These are phyloP conservation scores for Trichoderma simmonsii DNA, from an alignment of 2,329 filamentous ascomycete genomes.

Conservation along the genomic window DNA sequence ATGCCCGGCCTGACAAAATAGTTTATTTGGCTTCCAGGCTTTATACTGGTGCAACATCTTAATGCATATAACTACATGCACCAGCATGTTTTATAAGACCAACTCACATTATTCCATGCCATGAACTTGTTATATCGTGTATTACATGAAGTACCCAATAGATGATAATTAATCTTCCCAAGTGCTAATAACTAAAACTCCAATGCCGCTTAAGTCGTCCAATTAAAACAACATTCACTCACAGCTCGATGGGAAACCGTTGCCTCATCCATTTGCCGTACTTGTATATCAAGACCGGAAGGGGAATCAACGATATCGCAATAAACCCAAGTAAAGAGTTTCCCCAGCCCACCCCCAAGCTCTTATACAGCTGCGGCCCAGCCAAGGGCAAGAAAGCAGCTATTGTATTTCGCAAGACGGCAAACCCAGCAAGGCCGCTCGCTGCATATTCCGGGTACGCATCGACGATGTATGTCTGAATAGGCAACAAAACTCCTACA, in stretches of 20 bases:
- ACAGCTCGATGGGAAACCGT: neutral
- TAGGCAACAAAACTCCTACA: conserved; percentile 18
- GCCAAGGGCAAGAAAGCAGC: conserved; percentile 69
- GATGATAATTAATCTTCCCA: neutral
- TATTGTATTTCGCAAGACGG: conserved; percentile 50
- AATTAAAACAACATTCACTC: neutral
- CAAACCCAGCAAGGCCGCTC: conserved; percentile 27
- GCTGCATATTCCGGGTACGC: conserved; percentile 29
- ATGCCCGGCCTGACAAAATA: too few species aligned
- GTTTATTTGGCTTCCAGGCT: neutral
- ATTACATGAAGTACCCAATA: too few species aligned
- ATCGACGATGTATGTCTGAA: conserved; percentile 43
- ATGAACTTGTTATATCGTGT: too few species aligned
- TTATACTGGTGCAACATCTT: neutral
- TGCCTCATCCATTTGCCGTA: conserved; percentile 8
- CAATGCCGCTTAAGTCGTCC: neutral
- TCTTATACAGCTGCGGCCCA: conserved; percentile 59
- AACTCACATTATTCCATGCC: neutral
- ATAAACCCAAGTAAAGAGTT: conserved; percentile 50
- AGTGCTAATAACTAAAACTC: neutral
- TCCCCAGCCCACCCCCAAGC: conserved; percentile 58
- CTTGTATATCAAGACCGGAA: neutral
- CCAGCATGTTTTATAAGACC: neutral
- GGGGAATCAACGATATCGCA: conserved; percentile 24
- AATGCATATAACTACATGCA: neutral